A percentile compares a stretch with the other conserved stretches of the same genome.
Evolutionary conservation across 2,329 filamentous ascomycete species (phyloP).

Genomic region (Coleophoma eucalyptorum): DNA sequence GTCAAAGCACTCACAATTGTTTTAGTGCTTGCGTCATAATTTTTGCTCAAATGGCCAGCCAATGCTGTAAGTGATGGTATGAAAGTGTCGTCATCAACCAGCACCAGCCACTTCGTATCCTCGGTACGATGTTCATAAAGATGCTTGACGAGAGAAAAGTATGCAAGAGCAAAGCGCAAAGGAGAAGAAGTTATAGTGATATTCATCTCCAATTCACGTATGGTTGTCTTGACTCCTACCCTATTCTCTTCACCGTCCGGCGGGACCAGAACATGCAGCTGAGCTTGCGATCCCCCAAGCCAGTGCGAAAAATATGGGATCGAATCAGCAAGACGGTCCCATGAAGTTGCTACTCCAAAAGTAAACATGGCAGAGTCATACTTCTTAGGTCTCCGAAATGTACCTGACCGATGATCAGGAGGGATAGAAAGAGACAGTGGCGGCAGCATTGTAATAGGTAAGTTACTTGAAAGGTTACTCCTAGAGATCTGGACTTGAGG

Average conservation of each 20-base stretch:
- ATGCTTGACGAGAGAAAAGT: slow-evolving; percentile 20
- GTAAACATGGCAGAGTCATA: slow-evolving; percentile 17
- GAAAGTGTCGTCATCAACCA: slow-evolving; percentile 26
- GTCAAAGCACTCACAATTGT: slow-evolving; percentile 16
- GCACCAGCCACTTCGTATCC: slow-evolving; percentile 19
- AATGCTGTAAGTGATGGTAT: slow-evolving; percentile 19
- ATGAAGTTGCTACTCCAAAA: slow-evolving; percentile 19
- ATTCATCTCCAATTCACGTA: slow-evolving; percentile 11
- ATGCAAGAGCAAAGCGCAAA: slow-evolving; percentile 10
- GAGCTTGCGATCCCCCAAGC: slow-evolving; percentile 12
- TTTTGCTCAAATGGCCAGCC: slow-evolving; percentile 11
- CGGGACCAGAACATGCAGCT: slow-evolving; percentile 15
- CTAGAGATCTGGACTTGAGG: slow-evolving; percentile 2
- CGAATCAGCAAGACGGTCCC: slow-evolving; percentile 14
- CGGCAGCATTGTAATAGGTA: slow-evolving; percentile 1
- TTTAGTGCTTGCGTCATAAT: slow-evolving; percentile 12
- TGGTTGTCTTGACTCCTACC: slow-evolving; percentile 6
- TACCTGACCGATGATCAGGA: slow-evolving; percentile 5
- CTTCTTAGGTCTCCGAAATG: slow-evolving; percentile 6
- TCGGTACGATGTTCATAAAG: slow-evolving; percentile 17
- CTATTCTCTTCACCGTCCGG: slow-evolving; percentile 4
- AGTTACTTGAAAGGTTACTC: slow-evolving; percentile 3
- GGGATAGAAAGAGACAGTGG: slow-evolving; percentile 7
- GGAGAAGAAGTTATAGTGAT: slow-evolving; percentile 9
- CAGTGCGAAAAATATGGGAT: slow-evolving; percentile 19